Base-by-base conservation (phyloP, 148 eudicot species). In the Chenopodium berlandieri region DNA sequence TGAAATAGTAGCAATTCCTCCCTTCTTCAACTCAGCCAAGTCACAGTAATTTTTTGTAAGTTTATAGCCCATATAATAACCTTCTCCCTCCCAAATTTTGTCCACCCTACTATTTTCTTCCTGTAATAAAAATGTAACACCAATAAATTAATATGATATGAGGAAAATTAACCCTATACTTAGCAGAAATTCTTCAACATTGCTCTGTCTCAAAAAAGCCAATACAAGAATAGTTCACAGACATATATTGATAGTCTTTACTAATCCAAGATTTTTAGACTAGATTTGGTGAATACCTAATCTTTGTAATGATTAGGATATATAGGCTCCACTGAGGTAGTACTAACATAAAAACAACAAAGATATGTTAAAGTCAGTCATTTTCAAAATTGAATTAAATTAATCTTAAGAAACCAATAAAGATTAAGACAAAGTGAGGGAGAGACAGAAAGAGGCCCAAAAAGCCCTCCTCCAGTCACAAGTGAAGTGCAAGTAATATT, bases 61-160 rank as follows among this genome's bases (percentile, higher is more conserved):
- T 84, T 85, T 85, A 84, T 82, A 88, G 80, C 90, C 91, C 92
- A 90, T 87, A 78, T 52, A 74, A 74, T 74, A 80, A 64, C 71
- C 81, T 85, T 76, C 58, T 79, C 73, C 30, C 25, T 23, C 32
- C 75, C 75, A 65, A 52, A 54, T 66, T 64, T 67, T 62, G 37
- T 22, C 47, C 12, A 52, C 65, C 60, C 72, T 75, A 65, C 22
- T 77, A 20, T 67, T 69, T 34, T 47, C 37, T 56, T 71, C 84
- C 87, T 78, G 75, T 17, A 25, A 79, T 34, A 22, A 25, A 31
- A 64, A 64, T 72, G 46, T 52, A 75, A 63, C 71, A 76, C 12
- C 16, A 32, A 48, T 64, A 34, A 75, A 48, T 37, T 25, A 32
- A 69, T 75, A 58, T 79, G 76, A 80, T 70, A 20, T 37, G 47